Base-by-base conservation (phyloP, 2,329 filamentous ascomycete genomes). In the Diplodia mutila region DNA sequence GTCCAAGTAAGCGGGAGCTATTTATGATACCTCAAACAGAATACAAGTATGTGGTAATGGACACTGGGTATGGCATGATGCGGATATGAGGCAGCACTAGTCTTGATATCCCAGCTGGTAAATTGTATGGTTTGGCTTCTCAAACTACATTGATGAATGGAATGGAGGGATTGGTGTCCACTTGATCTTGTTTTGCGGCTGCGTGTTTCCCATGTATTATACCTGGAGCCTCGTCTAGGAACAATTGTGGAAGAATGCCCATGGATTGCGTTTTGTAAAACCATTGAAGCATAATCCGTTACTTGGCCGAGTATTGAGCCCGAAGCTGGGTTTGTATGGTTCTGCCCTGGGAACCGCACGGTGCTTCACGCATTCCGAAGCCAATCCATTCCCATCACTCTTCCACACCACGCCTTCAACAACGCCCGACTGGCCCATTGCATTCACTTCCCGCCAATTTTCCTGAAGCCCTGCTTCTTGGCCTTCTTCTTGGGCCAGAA, bases 1-100 rank as follows among this genome's bases (percentile, higher is more conserved):
- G 83, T 87, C 94, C 73, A 95, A 93, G 84, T 87, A 86, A 78
- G 46, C 29, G 21, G 66, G 49, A 54, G 59, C 8, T 51, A 37
- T 51, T 29, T 51, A 51, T 63, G 59, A 63, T 63, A 63, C 59
- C 59, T 51, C n/a, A 29, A 49, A 29, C 39, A 9, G 25, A 61
- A 29, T 42, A 16, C 12, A 59, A 59, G 34, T 12, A 42, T 61
- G 57, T 11, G 57, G 42, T 61, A 63, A 51, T 37, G 59, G 46
- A 51, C 27, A 37, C 12, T 51, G 11, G 55, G n/a, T 11, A 37
- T 32, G 12, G 59, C 16, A 37, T 21, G 18, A n/a, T 37, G 39
- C 46, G 49, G 46, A 32, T 21, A 51, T 25, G 12, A 51, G 27
- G 46, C 59, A 11, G 27, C 23, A 27, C 25, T 27, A 48, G 27